Base-by-base conservation (phyloP, 73 alveolate genomes). In the Paraurostyla sp. region DNA sequence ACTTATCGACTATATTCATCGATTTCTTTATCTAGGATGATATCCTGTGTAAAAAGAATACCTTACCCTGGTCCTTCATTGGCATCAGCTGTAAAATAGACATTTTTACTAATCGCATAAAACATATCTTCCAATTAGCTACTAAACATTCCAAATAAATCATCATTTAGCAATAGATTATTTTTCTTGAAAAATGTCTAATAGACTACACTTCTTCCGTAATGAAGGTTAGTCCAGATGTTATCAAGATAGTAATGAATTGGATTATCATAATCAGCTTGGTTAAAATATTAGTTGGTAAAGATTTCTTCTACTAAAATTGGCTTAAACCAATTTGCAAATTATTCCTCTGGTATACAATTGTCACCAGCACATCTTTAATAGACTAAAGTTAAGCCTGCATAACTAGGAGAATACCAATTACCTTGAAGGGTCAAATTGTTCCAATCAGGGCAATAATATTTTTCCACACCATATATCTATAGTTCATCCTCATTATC, bases 391-490 rank as follows among this genome's bases (percentile, higher is more conserved):
- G 58, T 40, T 11, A 69, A 4, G 3, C 85, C 65, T 69, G 18
- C 27, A 23, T 40, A 40, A 16, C 20, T 68, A 43, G 85, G 85
- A 16, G 85, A 25, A 43, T 69, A 23, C 85, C 85, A 69, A 38
- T 69, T 69, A 3, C 85, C 85, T 69, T 69, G 27, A 43, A 69
- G 36, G 3, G 85, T 40, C 25, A 69, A 42, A 43, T 69, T 69
- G 20, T 42, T 25, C 85, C 85, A 69, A n/a, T 36, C 49, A 16
- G 85, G 65, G 40, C 85, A 69, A 11, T 69, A 33, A 38, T 69
- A 69, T 4, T 4, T 33, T 18, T 36, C 65, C 29, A 40, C 13
- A 25, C 69, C 27, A 18, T 40, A 23, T 42, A 9, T 11, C 11
- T 69, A 6, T 2, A 69, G 3, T 15, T 40, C 85, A 9, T 33